Base-by-base conservation (phyloP, 169 alveolate species). In the Plasmodium inui region DNA sequence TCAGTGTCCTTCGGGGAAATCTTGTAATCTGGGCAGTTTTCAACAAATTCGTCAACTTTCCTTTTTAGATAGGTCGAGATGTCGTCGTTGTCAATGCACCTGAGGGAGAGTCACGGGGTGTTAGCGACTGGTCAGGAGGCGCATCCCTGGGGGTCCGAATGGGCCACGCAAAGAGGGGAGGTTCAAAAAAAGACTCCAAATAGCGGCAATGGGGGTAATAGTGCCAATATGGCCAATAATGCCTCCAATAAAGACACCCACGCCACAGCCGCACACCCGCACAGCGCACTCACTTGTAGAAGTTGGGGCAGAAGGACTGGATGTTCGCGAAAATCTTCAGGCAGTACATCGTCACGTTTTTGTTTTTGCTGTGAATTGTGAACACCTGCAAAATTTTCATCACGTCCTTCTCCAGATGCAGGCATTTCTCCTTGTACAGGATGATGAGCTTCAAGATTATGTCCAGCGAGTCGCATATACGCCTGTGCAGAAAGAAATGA, bases 71-170 rank as follows among this genome's bases (percentile, higher is more conserved):
- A 89, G 44, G 50, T 41, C n/a, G 94, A 57, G 30, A 89, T 89
- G 26, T 89, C 94, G 37, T 89, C 94, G 82, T 89, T 89, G 78
- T 89, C 94, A 39, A 89, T 80, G 57, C 94, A 79, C 61, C 94
- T 89, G 74, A 79, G 61, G n/a, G 72, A 44, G 12, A 9, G 6
- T 8, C 26, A 30, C 26, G 72, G 41, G 1, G 19, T 2, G 41
- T 30, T 44, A 41, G 44, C 9, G 70, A 55, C 5, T 17, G 57
- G 41, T 57, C 14, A 50, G 7, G n/a, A 34, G 50, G 32, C 37
- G 7, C 22, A 14, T 37, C 26, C 14, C 14, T 8, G 57, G 17
- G 9, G 28, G 30, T 6, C 19, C 46, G 12, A 14, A 5, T 78
- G 41, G 5, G 10, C 26, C 34, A 19, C 46, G 10, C 9, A 6